Base-by-base conservation (phyloP, 345 rosid genomes). In the Brassica incana region DNA sequence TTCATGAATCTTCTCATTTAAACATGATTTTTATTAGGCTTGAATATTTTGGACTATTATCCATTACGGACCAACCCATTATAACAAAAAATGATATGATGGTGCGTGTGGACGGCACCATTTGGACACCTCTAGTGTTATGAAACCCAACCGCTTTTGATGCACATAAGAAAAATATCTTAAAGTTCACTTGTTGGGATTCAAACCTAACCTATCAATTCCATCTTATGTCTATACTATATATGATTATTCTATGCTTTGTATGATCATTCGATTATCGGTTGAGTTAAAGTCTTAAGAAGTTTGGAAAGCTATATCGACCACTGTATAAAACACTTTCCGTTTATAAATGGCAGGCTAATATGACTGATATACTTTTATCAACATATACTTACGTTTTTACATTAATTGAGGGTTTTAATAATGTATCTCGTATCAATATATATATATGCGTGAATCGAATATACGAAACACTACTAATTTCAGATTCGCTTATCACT, bases 401-500 rank as follows among this genome's bases (percentile, higher is more conserved):
- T 43, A 43, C 36, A 27, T 7, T 25, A 45, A n/a, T 0, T 4
- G 61, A 10, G 10, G 70, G 23, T 25, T 40, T 61, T 43, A 40
- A 8, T 9, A 40, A 8, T 8, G 48, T 40, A 40, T 40, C 48
- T 8, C 12, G 48, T 40, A 40, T 9, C 54, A 45, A 45, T 45
- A 43, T 10, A 3, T 43, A 48, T 20, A 20, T 20, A 20, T 50
- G 18, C 18, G 58, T 50, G 58, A 50, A n/a, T 50, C 58, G 58
- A n/a, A 4, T 3, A 50, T n/a, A 50, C 58, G 18, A n/a, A 36
- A 50, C 18, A 50, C 58, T 50, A 50, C 58, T 50, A 40, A 58
- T 56, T 65, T 72, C 73, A 72, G 48, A 67, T 78, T 67, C 14
- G 68, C 64, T 67, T n/a, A 79, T 67, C 74, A 67, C 75, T 68